A percentile compares a stretch with the other conserved stretches of the same genome.
phyloP scores from a whole-genome alignment of 495 filamentous ascomycete species.

The Mycothermus thermophilus region DNA sequence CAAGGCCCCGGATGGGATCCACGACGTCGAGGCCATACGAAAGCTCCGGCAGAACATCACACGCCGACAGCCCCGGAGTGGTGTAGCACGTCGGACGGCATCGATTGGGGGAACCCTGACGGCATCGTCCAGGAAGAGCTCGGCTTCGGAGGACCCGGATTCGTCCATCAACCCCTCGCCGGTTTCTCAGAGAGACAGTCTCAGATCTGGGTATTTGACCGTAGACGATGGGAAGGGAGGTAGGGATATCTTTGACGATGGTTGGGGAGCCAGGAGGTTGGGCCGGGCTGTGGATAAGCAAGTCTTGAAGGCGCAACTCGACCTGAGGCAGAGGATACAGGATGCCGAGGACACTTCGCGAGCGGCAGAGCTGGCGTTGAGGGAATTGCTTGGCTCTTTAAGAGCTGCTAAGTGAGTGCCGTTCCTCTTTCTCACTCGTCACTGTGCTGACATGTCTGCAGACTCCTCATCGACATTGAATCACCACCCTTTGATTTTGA shows the following conservation, averaged over 20 bases:
- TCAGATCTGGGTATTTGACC: too few relatives aligned
- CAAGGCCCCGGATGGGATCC: constrained; percentile 67
- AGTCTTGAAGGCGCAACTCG: constrained; percentile 41
- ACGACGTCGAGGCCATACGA: constrained; percentile 76
- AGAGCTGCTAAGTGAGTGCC: constrained; percentile 61
- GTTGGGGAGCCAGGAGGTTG: constrained; percentile 17
- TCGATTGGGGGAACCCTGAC: constrained; percentile 31
- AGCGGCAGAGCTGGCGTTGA: constrained; percentile 71
- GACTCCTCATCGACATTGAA: constrained; percentile 9
- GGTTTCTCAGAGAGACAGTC: too few relatives aligned
- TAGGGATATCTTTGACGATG: constrained; percentile 15
- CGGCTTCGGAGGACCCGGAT: too few relatives aligned
- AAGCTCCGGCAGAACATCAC: constrained; percentile 72
- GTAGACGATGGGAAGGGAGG: constrained; percentile 25
- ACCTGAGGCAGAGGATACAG: constrained; percentile 41
- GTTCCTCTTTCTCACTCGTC: background rate
- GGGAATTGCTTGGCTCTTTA: constrained; percentile 64
- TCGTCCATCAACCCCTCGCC: too few relatives aligned
- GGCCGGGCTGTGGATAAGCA: constrained; percentile 18
- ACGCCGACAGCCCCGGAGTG: constrained; percentile 57
- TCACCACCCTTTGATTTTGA: constrained; percentile 74
- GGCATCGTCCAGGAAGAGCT: constrained; percentile 17
- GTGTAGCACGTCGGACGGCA: constrained; percentile 36
- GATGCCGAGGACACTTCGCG: constrained; percentile 57
- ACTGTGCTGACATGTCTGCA: constrained; percentile 9